Evolutionary conservation across 169 alveolate genomes (phyloP).

Genomic region (Eimeria maxima): DNA sequence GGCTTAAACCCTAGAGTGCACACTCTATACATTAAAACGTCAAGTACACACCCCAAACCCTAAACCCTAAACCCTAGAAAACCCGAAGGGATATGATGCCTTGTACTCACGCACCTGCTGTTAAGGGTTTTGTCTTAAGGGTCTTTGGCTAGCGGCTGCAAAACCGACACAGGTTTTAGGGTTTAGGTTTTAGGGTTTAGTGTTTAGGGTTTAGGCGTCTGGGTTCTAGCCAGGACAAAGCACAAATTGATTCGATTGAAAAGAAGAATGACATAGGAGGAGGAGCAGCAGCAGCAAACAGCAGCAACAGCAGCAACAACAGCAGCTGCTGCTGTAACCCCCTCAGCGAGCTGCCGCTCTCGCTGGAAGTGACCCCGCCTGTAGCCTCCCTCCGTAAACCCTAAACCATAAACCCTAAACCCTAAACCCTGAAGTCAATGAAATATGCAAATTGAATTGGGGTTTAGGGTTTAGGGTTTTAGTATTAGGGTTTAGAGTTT

Average conservation of each 20-base stretch:
- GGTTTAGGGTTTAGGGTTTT: background rate
- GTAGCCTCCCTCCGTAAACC: background rate
- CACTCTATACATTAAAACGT: background rate
- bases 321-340: conserved; percentile 34
- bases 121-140: background rate
- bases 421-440: background rate
- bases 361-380: background rate
- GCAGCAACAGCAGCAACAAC: conserved; percentile 3
- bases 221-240: background rate
- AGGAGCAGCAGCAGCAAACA: background rate
- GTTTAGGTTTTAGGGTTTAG: conserved; percentile 33
- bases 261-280: background rate
- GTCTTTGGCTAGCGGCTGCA: conserved; percentile 8
- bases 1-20: background rate
- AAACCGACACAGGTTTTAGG: background rate
- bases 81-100: background rate
- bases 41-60: background rate
- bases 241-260: background rate
- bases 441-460: background rate
- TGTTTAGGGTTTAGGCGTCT: background rate
- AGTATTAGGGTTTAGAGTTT: too few species aligned
- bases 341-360: background rate
- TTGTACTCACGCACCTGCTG: background rate
- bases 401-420: background rate
- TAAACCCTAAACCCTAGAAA: conserved; percentile 12